phyloP scores from a whole-genome alignment of 2,329 filamentous ascomycete species.

The Ophiocordyceps australis region DNA sequence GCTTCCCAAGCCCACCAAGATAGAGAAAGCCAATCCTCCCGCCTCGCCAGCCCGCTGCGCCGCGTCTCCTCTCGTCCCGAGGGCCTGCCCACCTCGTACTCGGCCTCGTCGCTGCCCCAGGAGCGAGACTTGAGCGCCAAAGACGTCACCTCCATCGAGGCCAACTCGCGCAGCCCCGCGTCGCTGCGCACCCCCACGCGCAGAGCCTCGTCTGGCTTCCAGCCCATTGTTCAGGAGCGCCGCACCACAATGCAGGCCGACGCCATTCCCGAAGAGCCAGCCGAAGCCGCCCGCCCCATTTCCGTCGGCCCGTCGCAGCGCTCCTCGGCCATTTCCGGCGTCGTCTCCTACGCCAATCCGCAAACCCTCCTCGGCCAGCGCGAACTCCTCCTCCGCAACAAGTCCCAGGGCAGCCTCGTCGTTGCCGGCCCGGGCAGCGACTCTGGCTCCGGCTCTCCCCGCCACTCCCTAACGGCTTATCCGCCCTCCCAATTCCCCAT shows the following conservation, averaged over 20 bases:
- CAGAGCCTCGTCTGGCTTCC: constrained; percentile 12
- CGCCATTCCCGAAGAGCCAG: constrained; percentile 2
- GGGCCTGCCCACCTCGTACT: constrained; percentile 2
- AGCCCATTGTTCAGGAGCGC: constrained; percentile 26
- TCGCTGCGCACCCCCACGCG: constrained; percentile 4
- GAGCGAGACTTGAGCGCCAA: too few relatives aligned
- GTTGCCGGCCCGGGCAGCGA: constrained; percentile 17
- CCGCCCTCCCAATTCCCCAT: too few relatives aligned
- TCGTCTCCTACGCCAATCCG: constrained; percentile 30
- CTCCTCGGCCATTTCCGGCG: constrained; percentile 15
- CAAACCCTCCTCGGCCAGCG: constrained; percentile 38
- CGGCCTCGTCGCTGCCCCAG: neutral
- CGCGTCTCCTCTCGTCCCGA: too few relatives aligned
- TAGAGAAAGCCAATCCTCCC: too few relatives aligned
- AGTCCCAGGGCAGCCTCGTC: constrained; percentile 23
- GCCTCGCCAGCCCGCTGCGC: too few relatives aligned
- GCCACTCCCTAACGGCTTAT: too few relatives aligned
- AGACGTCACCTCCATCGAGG: too few relatives aligned
- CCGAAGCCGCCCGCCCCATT: constrained; percentile 1
- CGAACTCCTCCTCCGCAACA: constrained; percentile 33
- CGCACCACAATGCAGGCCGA: constrained; percentile 2
- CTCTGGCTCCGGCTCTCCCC: constrained; percentile 15
- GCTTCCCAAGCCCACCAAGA: constrained; percentile 4
- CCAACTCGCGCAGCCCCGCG: constrained; percentile 5
- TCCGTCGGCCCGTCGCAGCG: constrained; percentile 6